A percentile compares a stretch with the other conserved stretches of the same genome.
Conservation (phyloP, 2,329 filamentous ascomycete species). For the Fusarium pseudoanthophilum region DNA sequence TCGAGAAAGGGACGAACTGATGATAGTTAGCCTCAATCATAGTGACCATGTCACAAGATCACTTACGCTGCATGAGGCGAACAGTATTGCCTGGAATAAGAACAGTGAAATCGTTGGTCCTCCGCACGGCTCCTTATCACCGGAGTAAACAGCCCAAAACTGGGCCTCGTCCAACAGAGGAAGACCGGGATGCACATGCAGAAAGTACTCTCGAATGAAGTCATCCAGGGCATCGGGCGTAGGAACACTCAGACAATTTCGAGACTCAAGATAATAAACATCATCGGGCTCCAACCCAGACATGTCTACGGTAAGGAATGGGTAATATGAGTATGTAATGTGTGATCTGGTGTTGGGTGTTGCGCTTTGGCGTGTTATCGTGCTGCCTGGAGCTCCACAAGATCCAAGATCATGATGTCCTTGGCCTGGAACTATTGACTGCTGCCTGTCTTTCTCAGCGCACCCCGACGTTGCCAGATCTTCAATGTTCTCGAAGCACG, state of each 20-base stretch:
- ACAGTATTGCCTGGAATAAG: background rate
- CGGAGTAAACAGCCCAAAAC: background rate
- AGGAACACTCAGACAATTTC: background rate
- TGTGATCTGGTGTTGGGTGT: background rate
- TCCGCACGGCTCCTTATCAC: background rate
- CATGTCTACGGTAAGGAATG: background rate
- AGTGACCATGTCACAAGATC: rapidly evolving
- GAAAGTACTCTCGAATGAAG: constrained; percentile 28
- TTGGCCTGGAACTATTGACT: rapidly evolving
- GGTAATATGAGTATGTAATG: background rate
- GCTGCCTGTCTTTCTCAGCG: rapidly evolving
- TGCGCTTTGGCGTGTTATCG: rapidly evolving
- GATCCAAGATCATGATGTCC: rapidly evolving
- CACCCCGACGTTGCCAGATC: rapidly evolving
- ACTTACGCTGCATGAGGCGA: background rate
- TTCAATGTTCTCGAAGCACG: background rate
- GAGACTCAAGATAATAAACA: background rate
- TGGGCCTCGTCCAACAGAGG: constrained; percentile 14
- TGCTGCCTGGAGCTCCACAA: rapidly evolving
- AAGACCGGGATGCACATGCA: constrained; percentile 22
- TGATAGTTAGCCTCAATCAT: rapidly evolving
- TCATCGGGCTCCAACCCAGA: background rate
- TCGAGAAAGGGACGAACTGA: background rate
- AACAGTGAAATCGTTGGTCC: rapidly evolving
- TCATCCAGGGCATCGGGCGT: background rate